A percentile compares a stretch with the other conserved stretches of the same genome.
Evolutionary conservation across 2,329 filamentous ascomycete genomes (phyloP).

Genomic region (Blastomyces emzantsi): DNA sequence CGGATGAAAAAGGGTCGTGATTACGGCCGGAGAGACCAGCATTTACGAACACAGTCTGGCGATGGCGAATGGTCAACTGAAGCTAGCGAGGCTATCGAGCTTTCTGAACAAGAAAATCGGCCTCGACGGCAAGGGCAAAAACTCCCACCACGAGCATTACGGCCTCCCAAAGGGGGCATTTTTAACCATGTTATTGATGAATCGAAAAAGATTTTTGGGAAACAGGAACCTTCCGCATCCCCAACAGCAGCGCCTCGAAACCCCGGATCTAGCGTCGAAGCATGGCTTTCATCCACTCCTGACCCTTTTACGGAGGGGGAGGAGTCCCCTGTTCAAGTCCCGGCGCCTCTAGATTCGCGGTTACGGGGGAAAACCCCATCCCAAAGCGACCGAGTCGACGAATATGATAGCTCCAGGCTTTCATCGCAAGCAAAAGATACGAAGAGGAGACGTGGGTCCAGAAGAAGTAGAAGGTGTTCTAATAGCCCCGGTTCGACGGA

Average conservation of each 20-base stretch:
- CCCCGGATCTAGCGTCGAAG: conserved; percentile 49
- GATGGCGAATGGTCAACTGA: conserved; percentile 27
- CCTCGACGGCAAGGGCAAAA: conserved; percentile 25
- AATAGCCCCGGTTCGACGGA: not conserved
- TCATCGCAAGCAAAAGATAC: not conserved
- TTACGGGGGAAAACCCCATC: conserved; percentile 25
- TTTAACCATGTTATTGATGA: conserved; percentile 38
- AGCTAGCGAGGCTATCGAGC: conserved; percentile 31
- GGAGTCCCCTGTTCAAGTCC: conserved; percentile 29
- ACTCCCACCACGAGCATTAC: conserved; percentile 19
- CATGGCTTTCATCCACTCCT: conserved; percentile 51
- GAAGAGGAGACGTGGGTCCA: not conserved
- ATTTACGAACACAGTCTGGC: conserved; percentile 22
- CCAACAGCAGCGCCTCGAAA: conserved; percentile 31
- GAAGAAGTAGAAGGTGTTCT: not conserved
- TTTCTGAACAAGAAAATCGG: conserved; percentile 32
- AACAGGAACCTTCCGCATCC: conserved; percentile 27
- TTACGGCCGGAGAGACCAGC: conserved; percentile 18
- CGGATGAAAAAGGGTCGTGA: not conserved
- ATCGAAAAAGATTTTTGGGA: conserved; percentile 39
- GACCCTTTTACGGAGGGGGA: conserved; percentile 46
- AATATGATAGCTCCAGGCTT: not conserved
- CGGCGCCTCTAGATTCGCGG: conserved; percentile 32
- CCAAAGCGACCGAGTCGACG: not conserved
- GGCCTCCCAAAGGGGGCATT: conserved; percentile 34